phyloP scores from a whole-genome alignment of 2,329 filamentous ascomycete species.

The Fusarium nanum region DNA sequence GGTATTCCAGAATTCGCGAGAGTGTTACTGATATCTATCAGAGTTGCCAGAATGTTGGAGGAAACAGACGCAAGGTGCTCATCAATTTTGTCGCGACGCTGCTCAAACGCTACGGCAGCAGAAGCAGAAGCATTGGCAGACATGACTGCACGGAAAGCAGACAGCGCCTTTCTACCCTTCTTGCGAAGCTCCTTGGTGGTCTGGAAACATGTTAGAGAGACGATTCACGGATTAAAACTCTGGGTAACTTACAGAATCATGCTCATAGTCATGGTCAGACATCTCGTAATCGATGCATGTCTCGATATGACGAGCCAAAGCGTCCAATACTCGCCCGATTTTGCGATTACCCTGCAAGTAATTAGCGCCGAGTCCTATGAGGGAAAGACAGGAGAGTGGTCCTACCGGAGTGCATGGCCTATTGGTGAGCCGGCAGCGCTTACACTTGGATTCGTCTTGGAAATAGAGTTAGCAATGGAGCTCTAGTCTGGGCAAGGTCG shows the following conservation, averaged over 20 bases:
- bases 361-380: neutral
- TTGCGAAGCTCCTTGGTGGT: neutral
- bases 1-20: neutral
- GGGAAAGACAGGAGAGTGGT: neutral
- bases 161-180: neutral
- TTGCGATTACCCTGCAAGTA: neutral
- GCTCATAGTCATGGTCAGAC: accelerated
- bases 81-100: accelerated
- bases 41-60: accelerated
- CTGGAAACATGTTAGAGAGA: accelerated
- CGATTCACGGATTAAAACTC: accelerated
- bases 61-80: accelerated
- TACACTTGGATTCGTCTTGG: accelerated
- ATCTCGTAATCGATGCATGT: accelerated
- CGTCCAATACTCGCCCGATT: neutral
- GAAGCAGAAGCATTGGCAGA: neutral
- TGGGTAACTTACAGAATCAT: accelerated
- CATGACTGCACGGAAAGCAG: neutral
- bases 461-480: neutral
- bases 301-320: accelerated
- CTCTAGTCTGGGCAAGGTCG: accelerated
- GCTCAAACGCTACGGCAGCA: neutral
- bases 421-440: accelerated
- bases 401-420: neutral
- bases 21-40: accelerated